A percentile compares a stretch with the other conserved stretches of the same genome.
Conservation (phyloP, 192 early-diverging fungal species). For the Entomortierella parvispora region DNA sequence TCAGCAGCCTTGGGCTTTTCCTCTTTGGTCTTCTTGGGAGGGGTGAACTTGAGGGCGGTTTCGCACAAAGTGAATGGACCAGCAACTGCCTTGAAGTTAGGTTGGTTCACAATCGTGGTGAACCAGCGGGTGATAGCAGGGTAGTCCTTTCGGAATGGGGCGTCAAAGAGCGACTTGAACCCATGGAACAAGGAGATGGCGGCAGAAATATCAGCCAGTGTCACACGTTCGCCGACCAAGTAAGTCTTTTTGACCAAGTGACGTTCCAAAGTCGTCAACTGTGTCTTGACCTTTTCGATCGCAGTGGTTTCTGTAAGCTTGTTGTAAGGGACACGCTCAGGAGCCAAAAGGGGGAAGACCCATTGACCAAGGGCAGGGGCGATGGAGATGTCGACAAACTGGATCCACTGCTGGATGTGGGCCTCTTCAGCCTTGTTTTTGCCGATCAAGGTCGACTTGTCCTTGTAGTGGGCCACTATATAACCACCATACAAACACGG, state of each 20-base stretch:
- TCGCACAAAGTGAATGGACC: constrained; percentile 75
- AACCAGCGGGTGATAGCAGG: constrained; percentile 93
- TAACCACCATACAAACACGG: neutral
- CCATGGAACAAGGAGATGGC: constrained; percentile 58
- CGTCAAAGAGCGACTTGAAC: constrained; percentile 69
- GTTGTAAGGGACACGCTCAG: constrained; percentile 21
- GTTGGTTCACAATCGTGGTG: constrained; percentile 83
- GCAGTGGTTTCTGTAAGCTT: constrained; percentile 73
- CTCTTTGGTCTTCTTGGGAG: constrained; percentile 67
- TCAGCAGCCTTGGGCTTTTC: constrained; percentile 62
- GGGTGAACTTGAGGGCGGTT: constrained; percentile 59
- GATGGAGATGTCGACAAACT: constrained; percentile 72
- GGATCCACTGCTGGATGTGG: constrained; percentile 72
- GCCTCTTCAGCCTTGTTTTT: constrained; percentile 66
- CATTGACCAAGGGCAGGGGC: constrained; percentile 50
- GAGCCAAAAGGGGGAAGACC: constrained; percentile 61
- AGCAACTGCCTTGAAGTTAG: constrained; percentile 81
- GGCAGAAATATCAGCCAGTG: constrained; percentile 87
- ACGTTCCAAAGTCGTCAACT: constrained; percentile 77
- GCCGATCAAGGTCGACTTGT: constrained; percentile 65
- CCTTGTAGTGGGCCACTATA: constrained; percentile 58
- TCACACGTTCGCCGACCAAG: constrained; percentile 91
- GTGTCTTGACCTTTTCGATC: constrained; percentile 69
- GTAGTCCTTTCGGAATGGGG: constrained; percentile 80
- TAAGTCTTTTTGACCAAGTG: constrained; percentile 84